phyloP scores from a whole-genome alignment of 23 red algal species.

The Pyropia haitanensis region DNA sequence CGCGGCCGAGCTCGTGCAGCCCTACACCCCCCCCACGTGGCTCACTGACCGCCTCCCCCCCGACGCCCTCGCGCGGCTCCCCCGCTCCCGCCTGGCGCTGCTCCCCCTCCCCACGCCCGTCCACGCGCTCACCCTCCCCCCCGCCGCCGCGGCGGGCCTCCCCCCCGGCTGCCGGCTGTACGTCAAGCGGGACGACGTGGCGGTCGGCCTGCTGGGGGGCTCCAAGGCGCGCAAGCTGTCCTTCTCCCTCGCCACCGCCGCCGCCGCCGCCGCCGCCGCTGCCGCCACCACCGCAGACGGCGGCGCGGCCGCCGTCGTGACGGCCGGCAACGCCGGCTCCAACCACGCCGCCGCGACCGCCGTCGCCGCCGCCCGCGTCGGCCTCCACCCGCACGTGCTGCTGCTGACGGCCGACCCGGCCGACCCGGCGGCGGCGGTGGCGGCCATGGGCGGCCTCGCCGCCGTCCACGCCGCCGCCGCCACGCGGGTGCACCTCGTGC shows the following conservation, averaged over 20 bases:
- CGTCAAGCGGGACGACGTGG: slow-evolving; percentile 62
- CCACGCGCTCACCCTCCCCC: slow-evolving; percentile 15
- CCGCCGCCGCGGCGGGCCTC: slow-evolving; percentile 3
- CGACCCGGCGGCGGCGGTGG: neutral
- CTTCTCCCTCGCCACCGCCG: slow-evolving; percentile 48
- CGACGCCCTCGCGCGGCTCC: too few relatives aligned
- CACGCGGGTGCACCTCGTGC: slow-evolving; percentile 47
- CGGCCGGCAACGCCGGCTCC: slow-evolving; percentile 31
- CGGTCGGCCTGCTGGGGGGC: slow-evolving; percentile 24
- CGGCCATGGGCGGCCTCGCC: slow-evolving; percentile 24
- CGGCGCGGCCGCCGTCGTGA: slow-evolving; percentile 26
- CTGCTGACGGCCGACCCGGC: slow-evolving; percentile 18
- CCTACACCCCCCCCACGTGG: too few relatives aligned
- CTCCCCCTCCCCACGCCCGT: slow-evolving; percentile 40
- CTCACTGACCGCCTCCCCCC: too few relatives aligned
- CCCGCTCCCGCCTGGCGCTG: slow-evolving; percentile 10
- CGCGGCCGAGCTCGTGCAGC: too few relatives aligned
- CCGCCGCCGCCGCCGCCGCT: slow-evolving; percentile 9
- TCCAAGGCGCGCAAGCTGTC: slow-evolving; percentile 73
- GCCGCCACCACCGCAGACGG: slow-evolving; percentile 25
- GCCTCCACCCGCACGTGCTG: slow-evolving; percentile 43
- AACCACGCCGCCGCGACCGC: slow-evolving; percentile 59
- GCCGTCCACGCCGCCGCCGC: slow-evolving; percentile 43
- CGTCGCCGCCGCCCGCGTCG: slow-evolving; percentile 32
- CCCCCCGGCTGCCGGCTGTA: slow-evolving; percentile 7